Evolutionary conservation across 169 alveolate species (phyloP).

Genomic region (Theileria annulata): DNA sequence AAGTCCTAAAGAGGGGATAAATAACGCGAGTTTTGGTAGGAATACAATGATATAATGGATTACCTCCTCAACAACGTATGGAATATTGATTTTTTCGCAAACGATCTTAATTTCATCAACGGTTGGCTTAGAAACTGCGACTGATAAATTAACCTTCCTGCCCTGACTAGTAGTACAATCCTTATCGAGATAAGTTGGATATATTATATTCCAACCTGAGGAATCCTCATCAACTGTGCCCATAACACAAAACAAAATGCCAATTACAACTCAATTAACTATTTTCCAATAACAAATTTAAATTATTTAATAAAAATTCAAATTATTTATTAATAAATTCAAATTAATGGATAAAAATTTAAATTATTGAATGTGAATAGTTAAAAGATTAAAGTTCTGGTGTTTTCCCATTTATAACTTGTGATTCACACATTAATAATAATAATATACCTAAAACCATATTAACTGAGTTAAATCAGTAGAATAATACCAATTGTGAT

Average conservation of each 20-base stretch:
- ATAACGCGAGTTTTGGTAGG: not conserved
- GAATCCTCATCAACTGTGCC: not conserved
- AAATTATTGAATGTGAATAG: no score
- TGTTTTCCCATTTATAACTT: constrained; percentile 22
- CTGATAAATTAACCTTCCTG: constrained; percentile 60
- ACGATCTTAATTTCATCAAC: constrained; percentile 73
- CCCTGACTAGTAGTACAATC: constrained; percentile 71
- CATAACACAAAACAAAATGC: not conserved
- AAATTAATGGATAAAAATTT: no score
- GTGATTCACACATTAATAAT: constrained; percentile 60
- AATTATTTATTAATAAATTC: no score
- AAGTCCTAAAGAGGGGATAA: not conserved
- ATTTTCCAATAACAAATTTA: not conserved
- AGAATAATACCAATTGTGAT: constrained; percentile 26
- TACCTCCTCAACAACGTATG: constrained; percentile 65
- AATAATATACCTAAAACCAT: constrained; percentile 31
- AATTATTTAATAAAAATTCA: not conserved
- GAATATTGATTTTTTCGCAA: constrained; percentile 69
- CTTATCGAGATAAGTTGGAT: constrained; percentile 76
- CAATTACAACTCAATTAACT: not conserved
- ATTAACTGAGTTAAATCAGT: not conserved
- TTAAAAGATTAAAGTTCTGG: constrained; percentile 17
- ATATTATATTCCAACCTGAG: constrained; percentile 64
- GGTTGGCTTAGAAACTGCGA: constrained; percentile 72
- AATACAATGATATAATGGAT: not conserved